Conservation (phyloP, 495 filamentous ascomycete species). For the Tuber indicum region DNA sequence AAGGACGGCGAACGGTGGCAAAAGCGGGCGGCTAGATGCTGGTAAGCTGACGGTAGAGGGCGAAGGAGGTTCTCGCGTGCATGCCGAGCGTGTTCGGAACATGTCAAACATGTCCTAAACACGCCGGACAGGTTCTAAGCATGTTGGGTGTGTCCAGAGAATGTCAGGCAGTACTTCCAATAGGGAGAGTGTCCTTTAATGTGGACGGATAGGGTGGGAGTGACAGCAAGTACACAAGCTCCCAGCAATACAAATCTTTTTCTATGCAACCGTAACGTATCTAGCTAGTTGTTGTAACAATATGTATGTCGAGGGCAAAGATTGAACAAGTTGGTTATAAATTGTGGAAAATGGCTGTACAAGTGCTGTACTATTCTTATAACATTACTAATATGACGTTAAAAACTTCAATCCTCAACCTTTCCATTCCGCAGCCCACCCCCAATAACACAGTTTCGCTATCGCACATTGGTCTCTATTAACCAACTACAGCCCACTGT, state of each 20-base stretch:
- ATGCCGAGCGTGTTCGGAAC: no score
- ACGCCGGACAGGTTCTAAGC: no score
- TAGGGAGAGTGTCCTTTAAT: neutral
- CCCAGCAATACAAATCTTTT: neutral
- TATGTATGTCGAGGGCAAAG: neutral
- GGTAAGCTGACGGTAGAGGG: no score
- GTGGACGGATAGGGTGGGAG: neutral
- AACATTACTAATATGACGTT: slow-evolving; percentile 5
- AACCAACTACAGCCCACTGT: neutral
- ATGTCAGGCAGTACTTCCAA: no score
- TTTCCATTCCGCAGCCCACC: neutral
- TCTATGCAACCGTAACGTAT: neutral
- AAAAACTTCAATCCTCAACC: neutral
- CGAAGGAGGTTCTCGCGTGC: no score
- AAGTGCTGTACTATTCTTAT: neutral
- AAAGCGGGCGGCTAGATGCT: no score
- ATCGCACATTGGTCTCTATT: neutral
- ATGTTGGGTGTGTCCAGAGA: no score
- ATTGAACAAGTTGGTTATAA: neutral
- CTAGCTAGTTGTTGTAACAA: no score
- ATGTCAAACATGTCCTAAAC: no score
- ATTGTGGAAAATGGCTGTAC: neutral
- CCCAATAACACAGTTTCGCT: neutral
- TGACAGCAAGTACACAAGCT: neutral
- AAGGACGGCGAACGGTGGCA: no score